Evolutionary conservation across 352 stramenopile genomes (phyloP).

Genomic region (Globisporangium mamillatum): DNA sequence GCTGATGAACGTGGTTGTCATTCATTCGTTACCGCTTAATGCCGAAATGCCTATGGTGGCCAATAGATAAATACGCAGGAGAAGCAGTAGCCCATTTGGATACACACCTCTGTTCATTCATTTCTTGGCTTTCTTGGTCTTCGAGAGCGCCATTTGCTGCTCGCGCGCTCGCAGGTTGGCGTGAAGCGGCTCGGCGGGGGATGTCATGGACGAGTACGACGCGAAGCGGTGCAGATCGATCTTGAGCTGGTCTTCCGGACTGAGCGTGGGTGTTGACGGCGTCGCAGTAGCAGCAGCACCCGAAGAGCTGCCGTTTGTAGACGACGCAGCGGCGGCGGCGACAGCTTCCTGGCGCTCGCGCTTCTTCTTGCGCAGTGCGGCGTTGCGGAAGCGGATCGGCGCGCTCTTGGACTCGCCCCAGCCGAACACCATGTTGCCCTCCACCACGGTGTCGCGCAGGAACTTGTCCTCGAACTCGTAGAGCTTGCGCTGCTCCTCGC

Average conservation of each 20-base stretch:
- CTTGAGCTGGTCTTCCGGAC: constrained; percentile 52
- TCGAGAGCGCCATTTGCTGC: constrained; percentile 21
- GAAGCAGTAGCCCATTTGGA: neutral
- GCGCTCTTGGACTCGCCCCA: constrained; percentile 67
- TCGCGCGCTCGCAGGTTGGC: constrained; percentile 28
- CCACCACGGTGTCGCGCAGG: constrained; percentile 58
- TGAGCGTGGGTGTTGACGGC: constrained; percentile 21
- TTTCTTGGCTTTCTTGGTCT: constrained; percentile 28
- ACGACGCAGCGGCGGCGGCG: constrained; percentile 1
- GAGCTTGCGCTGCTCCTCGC: constrained; percentile 65
- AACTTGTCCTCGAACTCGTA: constrained; percentile 77
- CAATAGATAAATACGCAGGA: constrained; percentile 17
- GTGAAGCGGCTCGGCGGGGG: constrained; percentile 51
- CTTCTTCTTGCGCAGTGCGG: constrained; percentile 57
- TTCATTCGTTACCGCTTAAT: neutral
- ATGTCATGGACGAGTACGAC: constrained; percentile 68
- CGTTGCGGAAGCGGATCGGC: constrained; percentile 67
- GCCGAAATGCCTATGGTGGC: too few species aligned
- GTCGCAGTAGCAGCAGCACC: neutral
- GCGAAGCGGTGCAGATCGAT: constrained; percentile 63
- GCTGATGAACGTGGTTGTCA: neutral
- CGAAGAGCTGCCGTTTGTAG: constrained; percentile 1
- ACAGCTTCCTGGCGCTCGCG: constrained; percentile 44
- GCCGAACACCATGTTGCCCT: constrained; percentile 71
- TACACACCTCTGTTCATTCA: neutral